Conservation (phyloP, 2,329 filamentous ascomycete species). For the Pseudogymnoascus destructans region DNA sequence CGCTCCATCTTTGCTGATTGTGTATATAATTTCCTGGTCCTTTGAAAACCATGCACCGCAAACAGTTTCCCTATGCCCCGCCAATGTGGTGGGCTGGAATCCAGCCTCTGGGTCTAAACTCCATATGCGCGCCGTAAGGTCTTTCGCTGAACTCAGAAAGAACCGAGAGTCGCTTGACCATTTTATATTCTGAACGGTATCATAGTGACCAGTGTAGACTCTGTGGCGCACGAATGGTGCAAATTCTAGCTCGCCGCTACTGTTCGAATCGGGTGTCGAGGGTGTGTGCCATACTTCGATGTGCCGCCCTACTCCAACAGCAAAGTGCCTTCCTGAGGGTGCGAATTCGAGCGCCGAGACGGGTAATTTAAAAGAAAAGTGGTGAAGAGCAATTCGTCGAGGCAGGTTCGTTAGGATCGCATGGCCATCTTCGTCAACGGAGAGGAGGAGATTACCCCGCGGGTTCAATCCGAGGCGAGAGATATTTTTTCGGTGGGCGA, state of each 20-base stretch:
- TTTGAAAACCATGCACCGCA: conserved; percentile 94
- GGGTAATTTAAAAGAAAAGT: conserved; percentile 84
- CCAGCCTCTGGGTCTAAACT: conserved; percentile 76
- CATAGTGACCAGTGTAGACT: conserved; percentile 78
- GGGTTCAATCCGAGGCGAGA: conserved; percentile 77
- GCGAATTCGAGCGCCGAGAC: conserved; percentile 82
- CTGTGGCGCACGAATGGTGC: conserved; percentile 86
- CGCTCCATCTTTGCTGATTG: conserved; percentile 92
- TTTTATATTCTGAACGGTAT: conserved; percentile 71
- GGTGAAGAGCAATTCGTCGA: conserved; percentile 74
- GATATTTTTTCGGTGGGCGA: conserved; percentile 91
- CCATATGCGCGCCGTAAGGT: conserved; percentile 90
- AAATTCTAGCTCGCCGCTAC: conserved; percentile 77
- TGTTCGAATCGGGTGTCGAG: conserved; percentile 68
- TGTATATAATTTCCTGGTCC: conserved; percentile 91
- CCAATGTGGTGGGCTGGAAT: conserved; percentile 78
- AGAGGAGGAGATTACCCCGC: conserved; percentile 79
- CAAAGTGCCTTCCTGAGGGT: conserved; percentile 82
- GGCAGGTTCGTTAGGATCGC: conserved; percentile 86
- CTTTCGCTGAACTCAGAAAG: conserved; percentile 83
- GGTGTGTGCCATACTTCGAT: conserved; percentile 96
- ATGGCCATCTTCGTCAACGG: conserved; percentile 86
- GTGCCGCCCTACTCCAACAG: conserved; percentile 71
- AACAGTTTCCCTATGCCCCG: conserved; percentile 81
- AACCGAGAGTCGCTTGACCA: conserved; percentile 97